These are phyloP conservation scores for Epipyxis sp. DNA, from an alignment of 108 stramenopile species.

Conservation along the genomic window DNA sequence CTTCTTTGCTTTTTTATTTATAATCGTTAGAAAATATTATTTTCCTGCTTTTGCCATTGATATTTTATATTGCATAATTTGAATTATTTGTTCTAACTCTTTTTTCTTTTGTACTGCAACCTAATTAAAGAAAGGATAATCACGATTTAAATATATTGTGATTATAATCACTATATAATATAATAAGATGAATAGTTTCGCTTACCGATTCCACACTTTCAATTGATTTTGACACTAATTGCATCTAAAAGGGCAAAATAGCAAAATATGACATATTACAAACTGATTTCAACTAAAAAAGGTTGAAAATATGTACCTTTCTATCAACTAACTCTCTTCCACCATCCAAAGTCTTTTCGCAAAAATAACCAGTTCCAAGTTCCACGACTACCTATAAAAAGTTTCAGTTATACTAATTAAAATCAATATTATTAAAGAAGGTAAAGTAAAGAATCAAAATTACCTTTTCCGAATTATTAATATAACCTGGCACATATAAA, in stretches of 20 bases:
- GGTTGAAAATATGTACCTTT: not conserved
- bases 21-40: too few relatives aligned
- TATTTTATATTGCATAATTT: constrained; percentile 21
- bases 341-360: not conserved
- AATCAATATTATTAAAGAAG: too few relatives aligned
- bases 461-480: constrained; percentile 42
- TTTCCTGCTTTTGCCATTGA: too few relatives aligned
- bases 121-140: not conserved
- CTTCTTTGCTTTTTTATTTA: too few relatives aligned
- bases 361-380: constrained; percentile 21
- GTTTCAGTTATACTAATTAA: too few relatives aligned
- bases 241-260: not conserved
- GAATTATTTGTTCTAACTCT: not conserved
- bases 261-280: not conserved
- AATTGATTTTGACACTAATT: constrained; percentile 7
- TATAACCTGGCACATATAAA: constrained; percentile 43
- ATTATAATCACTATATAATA: too few relatives aligned
- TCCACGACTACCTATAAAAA: constrained; percentile 9
- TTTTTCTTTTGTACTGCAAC: constrained; percentile 6
- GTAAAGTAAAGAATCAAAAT: too few relatives aligned
- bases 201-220: constrained; percentile 9
- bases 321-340: not conserved
- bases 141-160: too few relatives aligned
- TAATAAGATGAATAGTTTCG: not conserved
- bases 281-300: not conserved